These are phyloP conservation scores for Hylodesmum podocarpum DNA, from an alignment of 306 rosid species.

Conservation along the genomic window DNA sequence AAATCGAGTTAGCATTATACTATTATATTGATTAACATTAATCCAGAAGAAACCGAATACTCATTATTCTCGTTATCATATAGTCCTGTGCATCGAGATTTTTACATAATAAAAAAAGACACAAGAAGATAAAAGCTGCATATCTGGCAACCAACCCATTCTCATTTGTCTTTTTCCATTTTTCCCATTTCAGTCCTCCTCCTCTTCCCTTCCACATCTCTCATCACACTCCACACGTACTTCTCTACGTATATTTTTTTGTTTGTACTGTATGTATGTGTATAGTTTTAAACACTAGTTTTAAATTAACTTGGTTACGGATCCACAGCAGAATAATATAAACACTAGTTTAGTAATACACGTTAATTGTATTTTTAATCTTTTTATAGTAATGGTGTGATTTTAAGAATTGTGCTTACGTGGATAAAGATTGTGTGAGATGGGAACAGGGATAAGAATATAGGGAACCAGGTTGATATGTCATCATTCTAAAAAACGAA, in stretches of 20 bases:
- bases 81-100: background rate
- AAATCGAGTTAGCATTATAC: background rate
- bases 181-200: background rate
- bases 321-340: too few relatives aligned
- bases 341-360: too few relatives aligned
- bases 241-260: background rate
- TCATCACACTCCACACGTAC: background rate
- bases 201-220: too few relatives aligned
- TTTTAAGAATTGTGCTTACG: background rate
- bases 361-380: too few relatives aligned
- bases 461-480: background rate
- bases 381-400: too few relatives aligned
- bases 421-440: background rate
- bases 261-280: background rate
- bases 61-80: background rate
- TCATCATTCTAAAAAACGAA: background rate
- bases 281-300: too few relatives aligned
- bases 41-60: background rate
- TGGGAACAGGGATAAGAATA: background rate
- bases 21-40: too few relatives aligned
- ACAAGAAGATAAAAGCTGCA: conserved; percentile 11
- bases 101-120: background rate
- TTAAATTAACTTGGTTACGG: background rate
- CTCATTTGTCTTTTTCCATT: background rate
- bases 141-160: conserved; percentile 20